Percentiles rank a stretch among this genome's conserved stretches.
Evolutionary conservation across 177 flowering plant species (phyloP).

Genomic region (Telopea speciosissima): DNA sequence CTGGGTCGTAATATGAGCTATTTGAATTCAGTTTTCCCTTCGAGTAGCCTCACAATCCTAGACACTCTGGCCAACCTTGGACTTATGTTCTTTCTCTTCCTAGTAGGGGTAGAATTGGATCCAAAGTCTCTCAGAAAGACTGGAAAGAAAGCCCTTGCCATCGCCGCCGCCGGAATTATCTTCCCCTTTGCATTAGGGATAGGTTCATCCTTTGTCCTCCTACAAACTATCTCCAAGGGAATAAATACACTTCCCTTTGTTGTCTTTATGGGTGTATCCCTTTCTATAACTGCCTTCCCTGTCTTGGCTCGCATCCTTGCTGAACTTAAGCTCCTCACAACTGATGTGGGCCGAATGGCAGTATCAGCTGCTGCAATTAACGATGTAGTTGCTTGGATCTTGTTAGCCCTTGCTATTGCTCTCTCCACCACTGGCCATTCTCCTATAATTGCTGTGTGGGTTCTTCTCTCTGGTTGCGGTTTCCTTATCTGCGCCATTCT

Average conservation of each 20-base stretch:
- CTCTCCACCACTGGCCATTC: constrained; percentile 43
- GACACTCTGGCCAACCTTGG: neutral
- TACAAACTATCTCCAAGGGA: constrained; percentile 33
- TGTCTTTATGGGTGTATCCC: constrained; percentile 71
- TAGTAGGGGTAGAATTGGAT: constrained; percentile 21
- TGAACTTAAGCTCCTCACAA: constrained; percentile 70
- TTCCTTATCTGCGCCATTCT: constrained; percentile 18
- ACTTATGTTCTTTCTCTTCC: neutral
- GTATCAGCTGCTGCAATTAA: constrained; percentile 72
- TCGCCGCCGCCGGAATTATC: constrained; percentile 37
- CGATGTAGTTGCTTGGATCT: constrained; percentile 72
- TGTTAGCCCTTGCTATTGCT: constrained; percentile 72
- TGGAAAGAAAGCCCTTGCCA: constrained; percentile 31
- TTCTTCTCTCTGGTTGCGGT: constrained; percentile 28
- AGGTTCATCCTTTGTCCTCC: constrained; percentile 33
- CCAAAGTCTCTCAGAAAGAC: constrained; percentile 27
- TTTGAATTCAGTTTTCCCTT: neutral
- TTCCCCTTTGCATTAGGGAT: constrained; percentile 39
- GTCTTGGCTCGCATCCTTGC: constrained; percentile 72
- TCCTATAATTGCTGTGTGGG: constrained; percentile 36
- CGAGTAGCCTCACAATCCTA: neutral
- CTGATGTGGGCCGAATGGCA: constrained; percentile 61
- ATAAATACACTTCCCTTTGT: constrained; percentile 32
- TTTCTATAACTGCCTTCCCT: constrained; percentile 79
- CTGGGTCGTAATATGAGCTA: neutral